phyloP scores from a whole-genome alignment of 2,329 filamentous ascomycete species.

The Botrytis deweyae region DNA sequence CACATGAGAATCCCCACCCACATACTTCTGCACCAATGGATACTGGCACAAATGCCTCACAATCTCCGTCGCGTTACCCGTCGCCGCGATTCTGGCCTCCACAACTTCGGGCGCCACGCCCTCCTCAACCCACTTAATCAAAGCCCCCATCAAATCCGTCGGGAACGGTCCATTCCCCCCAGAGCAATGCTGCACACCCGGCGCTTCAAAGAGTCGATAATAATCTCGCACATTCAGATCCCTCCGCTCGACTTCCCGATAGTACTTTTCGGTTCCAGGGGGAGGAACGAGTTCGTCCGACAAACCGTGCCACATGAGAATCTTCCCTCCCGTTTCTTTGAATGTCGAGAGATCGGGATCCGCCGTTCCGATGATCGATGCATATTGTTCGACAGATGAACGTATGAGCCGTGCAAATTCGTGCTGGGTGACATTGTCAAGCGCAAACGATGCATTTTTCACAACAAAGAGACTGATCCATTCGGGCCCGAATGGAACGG shows the following conservation, averaged over 20 bases:
- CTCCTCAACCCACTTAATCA: conserved; percentile 40
- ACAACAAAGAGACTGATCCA: conserved; percentile 42
- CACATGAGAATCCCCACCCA: neutral
- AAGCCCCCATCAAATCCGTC: conserved; percentile 28
- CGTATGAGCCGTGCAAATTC: conserved; percentile 11
- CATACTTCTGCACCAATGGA: neutral
- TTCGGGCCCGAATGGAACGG: conserved; percentile 37
- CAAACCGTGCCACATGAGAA: conserved; percentile 27
- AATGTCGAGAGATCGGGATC: conserved; percentile 28
- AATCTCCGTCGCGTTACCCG: neutral
- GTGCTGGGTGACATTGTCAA: neutral
- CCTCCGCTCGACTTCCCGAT: conserved; percentile 25
- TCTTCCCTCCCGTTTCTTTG: conserved; percentile 24
- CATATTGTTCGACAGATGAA: conserved; percentile 18
- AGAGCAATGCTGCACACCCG: conserved; percentile 40
- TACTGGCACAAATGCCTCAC: conserved; percentile 9
- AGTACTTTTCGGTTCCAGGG: conserved; percentile 32
- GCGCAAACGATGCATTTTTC: conserved; percentile 36
- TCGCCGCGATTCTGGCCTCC: neutral
- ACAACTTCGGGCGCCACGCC: conserved; percentile 35
- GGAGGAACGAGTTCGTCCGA: conserved; percentile 23
- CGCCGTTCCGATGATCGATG: conserved; percentile 23
- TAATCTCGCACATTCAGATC: conserved; percentile 35
- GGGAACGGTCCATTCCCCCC: conserved; percentile 35
- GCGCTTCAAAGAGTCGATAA: conserved; percentile 39